These are phyloP conservation scores for Brassica carinata DNA, from an alignment of 345 rosid species.

Conservation along the genomic window DNA sequence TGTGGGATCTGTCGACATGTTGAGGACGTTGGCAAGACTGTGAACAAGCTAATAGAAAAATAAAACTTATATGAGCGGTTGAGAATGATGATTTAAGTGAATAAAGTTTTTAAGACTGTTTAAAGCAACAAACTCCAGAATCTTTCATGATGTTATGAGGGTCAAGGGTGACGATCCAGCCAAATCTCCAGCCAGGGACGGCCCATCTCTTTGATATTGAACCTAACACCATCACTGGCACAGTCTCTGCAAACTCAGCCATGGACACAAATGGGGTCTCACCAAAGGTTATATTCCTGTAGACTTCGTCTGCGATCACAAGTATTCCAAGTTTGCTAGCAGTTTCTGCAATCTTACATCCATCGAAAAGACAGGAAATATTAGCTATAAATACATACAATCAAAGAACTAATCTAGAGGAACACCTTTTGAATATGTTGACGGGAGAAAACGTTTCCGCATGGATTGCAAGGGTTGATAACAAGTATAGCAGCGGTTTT, in stretches of 20 bases:
- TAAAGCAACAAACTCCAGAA: conserved; percentile 39
- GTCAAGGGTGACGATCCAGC: conserved; percentile 55
- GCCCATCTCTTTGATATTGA: conserved; percentile 59
- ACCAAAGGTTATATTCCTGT: conserved; percentile 51
- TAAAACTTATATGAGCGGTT: neutral
- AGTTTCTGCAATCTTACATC: conserved; percentile 54
- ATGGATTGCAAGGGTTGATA: conserved; percentile 57
- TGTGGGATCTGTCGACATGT: conserved; percentile 39
- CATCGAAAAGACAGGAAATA: neutral
- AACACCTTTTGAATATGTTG: conserved; percentile 36
- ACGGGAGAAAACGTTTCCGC: conserved; percentile 51
- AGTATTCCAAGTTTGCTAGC: conserved; percentile 52
- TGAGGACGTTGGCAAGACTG: conserved; percentile 25
- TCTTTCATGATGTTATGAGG: conserved; percentile 42
- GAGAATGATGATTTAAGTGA: neutral
- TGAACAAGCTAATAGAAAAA: conserved; percentile 13
- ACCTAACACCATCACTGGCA: conserved; percentile 53
- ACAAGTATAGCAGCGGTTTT: conserved; percentile 28
- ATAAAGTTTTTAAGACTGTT: neutral
- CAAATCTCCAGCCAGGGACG: conserved; percentile 65
- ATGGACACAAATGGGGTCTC: conserved; percentile 50
- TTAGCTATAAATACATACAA: neutral
- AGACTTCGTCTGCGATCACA: conserved; percentile 62
- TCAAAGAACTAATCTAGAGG: neutral
- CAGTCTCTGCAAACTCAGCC: conserved; percentile 53